Conservation (phyloP, 805 yeast genomes). For the Candida taoyuanica region DNA sequence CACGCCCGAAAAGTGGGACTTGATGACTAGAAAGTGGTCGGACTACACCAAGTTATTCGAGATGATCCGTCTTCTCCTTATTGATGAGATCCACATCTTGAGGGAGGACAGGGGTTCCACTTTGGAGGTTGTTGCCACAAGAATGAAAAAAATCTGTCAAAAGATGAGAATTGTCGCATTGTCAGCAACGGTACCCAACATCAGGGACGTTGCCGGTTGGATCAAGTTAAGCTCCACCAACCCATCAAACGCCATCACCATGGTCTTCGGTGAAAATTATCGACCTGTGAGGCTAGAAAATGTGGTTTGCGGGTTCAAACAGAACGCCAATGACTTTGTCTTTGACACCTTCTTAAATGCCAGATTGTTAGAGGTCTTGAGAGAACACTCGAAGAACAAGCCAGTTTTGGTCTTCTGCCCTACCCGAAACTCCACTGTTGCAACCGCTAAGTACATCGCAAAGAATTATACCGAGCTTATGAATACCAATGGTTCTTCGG, state of each 20-base stretch:
- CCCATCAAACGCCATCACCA: constrained; percentile 30
- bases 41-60: constrained; percentile 37
- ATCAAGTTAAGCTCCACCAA: constrained; percentile 25
- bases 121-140: constrained; percentile 42
- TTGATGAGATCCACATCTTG: constrained; percentile 46
- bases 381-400: constrained; percentile 34
- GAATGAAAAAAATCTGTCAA: constrained; percentile 39
- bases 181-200: constrained; percentile 53
- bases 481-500: background rate
- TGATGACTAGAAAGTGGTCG: constrained; percentile 47
- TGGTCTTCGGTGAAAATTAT: constrained; percentile 43
- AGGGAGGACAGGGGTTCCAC: constrained; percentile 45
- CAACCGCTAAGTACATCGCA: constrained; percentile 40
- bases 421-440: constrained; percentile 43
- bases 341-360: constrained; percentile 41
- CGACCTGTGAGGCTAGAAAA: constrained; percentile 40
- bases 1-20: constrained; percentile 63
- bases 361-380: constrained; percentile 37
- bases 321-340: constrained; percentile 41
- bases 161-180: constrained; percentile 40
- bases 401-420: constrained; percentile 51
- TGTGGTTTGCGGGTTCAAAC: constrained; percentile 40
- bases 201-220: constrained; percentile 45
- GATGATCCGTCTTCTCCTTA: constrained; percentile 40
- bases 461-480: constrained; percentile 13